Base-by-base conservation (phyloP, 2,329 filamentous ascomycete genomes). In the Coniochaeta hoffmannii region DNA sequence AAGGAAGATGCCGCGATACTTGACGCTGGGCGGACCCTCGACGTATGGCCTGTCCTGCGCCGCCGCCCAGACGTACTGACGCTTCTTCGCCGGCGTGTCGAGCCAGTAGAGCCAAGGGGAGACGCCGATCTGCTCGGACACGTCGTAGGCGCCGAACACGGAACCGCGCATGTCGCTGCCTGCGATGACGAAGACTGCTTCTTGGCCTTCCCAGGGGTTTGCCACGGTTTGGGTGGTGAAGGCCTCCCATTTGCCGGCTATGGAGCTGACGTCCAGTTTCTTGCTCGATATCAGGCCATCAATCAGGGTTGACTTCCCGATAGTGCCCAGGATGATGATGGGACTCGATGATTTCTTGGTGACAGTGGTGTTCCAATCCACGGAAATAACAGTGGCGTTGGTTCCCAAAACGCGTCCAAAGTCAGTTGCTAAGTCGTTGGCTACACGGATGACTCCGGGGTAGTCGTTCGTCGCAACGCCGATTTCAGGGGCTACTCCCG, bases 81-180 rank as follows among this genome's bases (percentile, higher is more conserved):
- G 72, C 52, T 72, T 70, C 14, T 73, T 71, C 1, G 75, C 63
- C 1, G 78, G 72, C 1, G 81, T 76, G 60, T 84, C 80, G 11
- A 81, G 80, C 69, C 76, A 83, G 69, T 73, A 83, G 64, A 82
- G 73, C 78, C 79, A 83, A 28, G 80, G 81, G 2, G 80, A 83
- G 5, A 83, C 78, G 26, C 81, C 81, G 54, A 83, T 82, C 59
- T 82, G 77, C 61, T 83, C 78, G 0, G 80, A 79, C 31, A 85
- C 63, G 57, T 79, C 77, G 65, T 84, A 84, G 24, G 81, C 68
- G 22, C 80, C 81, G 58, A 78, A 84, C 34, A 83, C 78, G 1
- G 78, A 74, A 28, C 80, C 80, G 57, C 80, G 73, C 51, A 77
- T 75, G 65, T 84, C 80, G 60, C 75, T 79, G n/a, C 76, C 80